These are phyloP conservation scores for Diaporthe caulivora DNA, from an alignment of 2,329 filamentous ascomycete species.

Conservation along the genomic window DNA sequence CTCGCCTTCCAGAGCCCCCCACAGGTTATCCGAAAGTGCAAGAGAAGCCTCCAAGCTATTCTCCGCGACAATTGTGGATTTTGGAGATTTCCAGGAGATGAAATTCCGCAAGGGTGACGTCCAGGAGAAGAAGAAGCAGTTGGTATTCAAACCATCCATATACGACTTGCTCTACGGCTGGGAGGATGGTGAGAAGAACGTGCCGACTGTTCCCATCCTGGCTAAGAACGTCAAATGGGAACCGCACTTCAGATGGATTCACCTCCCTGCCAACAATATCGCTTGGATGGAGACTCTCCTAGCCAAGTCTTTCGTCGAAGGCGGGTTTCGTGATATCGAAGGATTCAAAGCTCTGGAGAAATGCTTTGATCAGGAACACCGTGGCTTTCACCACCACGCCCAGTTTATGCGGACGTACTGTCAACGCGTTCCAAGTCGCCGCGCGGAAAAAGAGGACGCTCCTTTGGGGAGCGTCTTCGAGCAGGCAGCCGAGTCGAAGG, in stretches of 20 bases:
- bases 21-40: constrained; percentile 53
- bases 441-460: constrained; percentile 50
- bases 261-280: constrained; percentile 67
- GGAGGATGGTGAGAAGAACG: constrained; percentile 54
- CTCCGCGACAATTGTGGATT: constrained; percentile 66
- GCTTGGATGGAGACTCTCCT: constrained; percentile 73
- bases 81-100: constrained; percentile 53
- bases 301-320: constrained; percentile 75
- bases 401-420: constrained; percentile 73
- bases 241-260: constrained; percentile 65
- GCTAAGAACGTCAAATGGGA: constrained; percentile 59
- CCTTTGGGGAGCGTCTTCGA: constrained; percentile 38
- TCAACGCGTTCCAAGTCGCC: constrained; percentile 59
- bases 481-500: constrained; percentile 39
- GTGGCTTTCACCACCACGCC: constrained; percentile 68
- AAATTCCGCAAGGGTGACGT: constrained; percentile 33
- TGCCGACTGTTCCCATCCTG: constrained; percentile 59
- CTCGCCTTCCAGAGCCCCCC: constrained; percentile 51
- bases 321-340: constrained; percentile 71
- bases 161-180: constrained; percentile 65
- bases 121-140: constrained; percentile 48
- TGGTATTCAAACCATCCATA: constrained; percentile 61
- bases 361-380: constrained; percentile 72
- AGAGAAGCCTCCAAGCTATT: constrained; percentile 60
- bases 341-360: constrained; percentile 73